Percentiles rank a stretch among this genome's conserved stretches.
phyloP scores from a whole-genome alignment of 129 eudicot species.

The Artemisia argyi region DNA sequence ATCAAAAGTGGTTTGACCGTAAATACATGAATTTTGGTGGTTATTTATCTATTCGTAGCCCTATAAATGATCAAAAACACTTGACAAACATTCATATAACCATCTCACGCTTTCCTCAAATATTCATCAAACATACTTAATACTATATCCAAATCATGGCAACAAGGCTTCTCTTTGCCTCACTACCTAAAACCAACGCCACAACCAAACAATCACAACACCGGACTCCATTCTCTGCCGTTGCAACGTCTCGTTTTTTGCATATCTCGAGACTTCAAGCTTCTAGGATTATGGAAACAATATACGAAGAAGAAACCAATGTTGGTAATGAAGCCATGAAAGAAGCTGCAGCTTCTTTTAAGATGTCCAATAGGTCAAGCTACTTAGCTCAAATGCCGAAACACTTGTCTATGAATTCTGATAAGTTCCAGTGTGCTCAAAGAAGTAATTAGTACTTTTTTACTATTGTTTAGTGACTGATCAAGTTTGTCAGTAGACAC shows the following conservation, averaged over 20 bases:
- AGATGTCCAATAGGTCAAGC: constrained; percentile 17
- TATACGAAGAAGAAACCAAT: constrained; percentile 21
- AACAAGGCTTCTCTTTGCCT: constrained; percentile 30
- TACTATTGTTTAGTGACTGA: neutral
- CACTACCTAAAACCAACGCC: constrained; percentile 23
- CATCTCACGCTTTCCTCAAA: too few species aligned
- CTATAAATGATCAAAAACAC: too few species aligned
- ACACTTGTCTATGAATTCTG: constrained; percentile 2
- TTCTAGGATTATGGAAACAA: constrained; percentile 18
- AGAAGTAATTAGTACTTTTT: neutral
- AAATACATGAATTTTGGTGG: too few species aligned
- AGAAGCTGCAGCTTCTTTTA: constrained; percentile 24
- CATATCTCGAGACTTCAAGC: constrained; percentile 13
- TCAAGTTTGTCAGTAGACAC: neutral
- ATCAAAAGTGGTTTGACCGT: too few species aligned
- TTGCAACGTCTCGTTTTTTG: constrained; percentile 18
- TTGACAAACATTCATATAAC: too few species aligned
- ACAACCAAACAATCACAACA: constrained; percentile 22
- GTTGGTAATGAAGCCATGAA: neutral
- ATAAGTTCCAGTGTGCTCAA: constrained; percentile 15
- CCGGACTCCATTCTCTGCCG: constrained; percentile 33
- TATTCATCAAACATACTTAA: too few species aligned
- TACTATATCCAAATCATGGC: constrained; percentile 11
- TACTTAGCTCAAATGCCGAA: constrained; percentile 21
- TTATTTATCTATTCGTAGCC: too few species aligned